Evolutionary conservation across 2,329 filamentous ascomycete genomes (phyloP).

Genomic region (Exophiala bonariae): DNA sequence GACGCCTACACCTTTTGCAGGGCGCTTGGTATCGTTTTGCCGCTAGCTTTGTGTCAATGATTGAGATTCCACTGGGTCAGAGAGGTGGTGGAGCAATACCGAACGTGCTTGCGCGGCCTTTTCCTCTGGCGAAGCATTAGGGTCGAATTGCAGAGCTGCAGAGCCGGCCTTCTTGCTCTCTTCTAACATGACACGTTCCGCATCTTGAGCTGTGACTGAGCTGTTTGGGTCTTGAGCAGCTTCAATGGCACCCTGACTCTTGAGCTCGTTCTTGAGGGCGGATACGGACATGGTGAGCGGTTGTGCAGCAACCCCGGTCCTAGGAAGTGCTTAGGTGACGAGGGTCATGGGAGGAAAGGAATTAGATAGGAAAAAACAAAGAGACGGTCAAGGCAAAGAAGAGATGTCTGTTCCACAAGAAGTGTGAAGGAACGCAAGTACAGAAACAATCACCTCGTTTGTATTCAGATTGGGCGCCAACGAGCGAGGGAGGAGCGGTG

Average conservation of each 20-base stretch:
- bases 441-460: too few species aligned
- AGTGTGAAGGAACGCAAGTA: not conserved
- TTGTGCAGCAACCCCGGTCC: slow-evolving; percentile 10
- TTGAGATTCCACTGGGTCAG: not conserved
- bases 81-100: slow-evolving; percentile 45
- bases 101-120: slow-evolving; percentile 78
- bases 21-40: slow-evolving; percentile 35
- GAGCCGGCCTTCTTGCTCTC: slow-evolving; percentile 78
- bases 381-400: not conserved
- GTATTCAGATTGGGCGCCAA: too few species aligned
- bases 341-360: slow-evolving; percentile 12
- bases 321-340: slow-evolving; percentile 5
- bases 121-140: slow-evolving; percentile 76
- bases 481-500: too few species aligned
- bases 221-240: slow-evolving; percentile 72
- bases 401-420: slow-evolving; percentile 5
- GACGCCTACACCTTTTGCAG: slow-evolving; percentile 49
- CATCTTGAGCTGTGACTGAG: slow-evolving; percentile 66
- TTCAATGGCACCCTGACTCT: slow-evolving; percentile 77
- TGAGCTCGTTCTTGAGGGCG: slow-evolving; percentile 60
- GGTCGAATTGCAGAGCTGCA: slow-evolving; percentile 81
- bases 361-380: slow-evolving; percentile 4
- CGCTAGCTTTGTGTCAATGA: slow-evolving; percentile 46
- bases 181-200: slow-evolving; percentile 71
- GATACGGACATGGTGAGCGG: slow-evolving; percentile 17